These are phyloP conservation scores for Fomitopsis schrenkii DNA, from an alignment of 1,284 basidiomycete species.

Conservation along the genomic window DNA sequence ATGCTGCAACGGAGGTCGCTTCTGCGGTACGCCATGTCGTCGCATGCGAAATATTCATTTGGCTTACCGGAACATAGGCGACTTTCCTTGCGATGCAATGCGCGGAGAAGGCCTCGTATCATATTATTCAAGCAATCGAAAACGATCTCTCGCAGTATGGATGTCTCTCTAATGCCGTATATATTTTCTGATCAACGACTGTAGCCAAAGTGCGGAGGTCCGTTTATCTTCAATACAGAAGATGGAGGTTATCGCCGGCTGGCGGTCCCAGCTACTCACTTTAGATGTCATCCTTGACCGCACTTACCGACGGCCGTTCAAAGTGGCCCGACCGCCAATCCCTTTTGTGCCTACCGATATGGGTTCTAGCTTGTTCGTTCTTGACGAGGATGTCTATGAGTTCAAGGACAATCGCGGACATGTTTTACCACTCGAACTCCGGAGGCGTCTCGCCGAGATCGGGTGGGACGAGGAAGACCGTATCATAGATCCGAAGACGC, in stretches of 20 bases:
- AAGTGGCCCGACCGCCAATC: conserved; percentile 57
- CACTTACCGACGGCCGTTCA: conserved; percentile 58
- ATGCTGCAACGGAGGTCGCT: conserved; percentile 36
- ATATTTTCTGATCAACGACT: not conserved
- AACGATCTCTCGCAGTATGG: conserved; percentile 52
- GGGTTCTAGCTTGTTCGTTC: conserved; percentile 52
- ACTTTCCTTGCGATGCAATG: conserved; percentile 70
- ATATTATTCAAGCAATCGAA: conserved; percentile 46
- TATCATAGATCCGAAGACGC: conserved; percentile 48
- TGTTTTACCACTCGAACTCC: conserved; percentile 54
- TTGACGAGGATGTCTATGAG: conserved; percentile 49
- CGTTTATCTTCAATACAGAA: conserved; percentile 49
- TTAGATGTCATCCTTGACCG: conserved; percentile 59
- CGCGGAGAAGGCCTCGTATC: conserved; percentile 53
- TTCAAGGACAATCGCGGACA: conserved; percentile 39
- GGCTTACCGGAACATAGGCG: conserved; percentile 34
- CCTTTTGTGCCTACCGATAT: conserved; percentile 70
- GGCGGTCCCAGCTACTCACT: conserved; percentile 62
- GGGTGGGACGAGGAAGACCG: conserved; percentile 64
- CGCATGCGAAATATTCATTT: not conserved
- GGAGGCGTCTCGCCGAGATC: conserved; percentile 61
- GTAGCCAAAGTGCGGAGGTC: conserved; percentile 30
- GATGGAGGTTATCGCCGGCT: conserved; percentile 51
- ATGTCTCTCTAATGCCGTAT: not conserved
- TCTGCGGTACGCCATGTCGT: conserved; percentile 42